Percentiles rank a stretch among this genome's conserved stretches.
These are phyloP conservation scores for Leishmania braziliensis DNA, from an alignment of 208 protist genomes.

Conservation along the genomic window DNA sequence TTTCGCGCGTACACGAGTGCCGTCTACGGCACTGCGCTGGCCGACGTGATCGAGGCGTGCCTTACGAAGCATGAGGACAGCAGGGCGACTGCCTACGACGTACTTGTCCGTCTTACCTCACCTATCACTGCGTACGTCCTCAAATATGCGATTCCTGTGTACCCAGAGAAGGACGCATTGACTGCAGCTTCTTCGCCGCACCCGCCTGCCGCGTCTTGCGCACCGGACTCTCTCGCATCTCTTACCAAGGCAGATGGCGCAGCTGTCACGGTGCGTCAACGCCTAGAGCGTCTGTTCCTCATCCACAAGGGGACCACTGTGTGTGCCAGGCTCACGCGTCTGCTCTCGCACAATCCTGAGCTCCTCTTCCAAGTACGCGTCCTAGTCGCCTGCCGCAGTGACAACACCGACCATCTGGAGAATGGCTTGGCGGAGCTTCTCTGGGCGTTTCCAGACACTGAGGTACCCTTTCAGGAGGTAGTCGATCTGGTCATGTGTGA, in stretches of 20 bases:
- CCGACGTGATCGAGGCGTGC: slow-evolving; percentile 48
- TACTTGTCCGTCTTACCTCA: slow-evolving; percentile 49
- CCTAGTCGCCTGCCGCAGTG: slow-evolving; percentile 23
- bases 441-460: slow-evolving; percentile 12
- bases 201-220: slow-evolving; percentile 7
- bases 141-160: slow-evolving; percentile 48
- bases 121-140: slow-evolving; percentile 42
- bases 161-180: slow-evolving; percentile 17
- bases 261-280: slow-evolving; percentile 12
- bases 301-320: slow-evolving; percentile 1
- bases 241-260: background rate
- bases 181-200: slow-evolving; percentile 8
- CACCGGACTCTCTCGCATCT: background rate
- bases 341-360: slow-evolving; percentile 11
- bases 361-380: slow-evolving; percentile 28
- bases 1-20: slow-evolving; percentile 27
- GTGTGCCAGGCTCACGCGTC: slow-evolving; percentile 7
- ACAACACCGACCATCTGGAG: slow-evolving; percentile 6
- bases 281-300: slow-evolving; percentile 18
- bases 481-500: slow-evolving; percentile 8
- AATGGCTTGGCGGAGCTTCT: slow-evolving; percentile 9
- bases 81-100: slow-evolving; percentile 58
- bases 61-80: slow-evolving; percentile 59
- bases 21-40: slow-evolving; percentile 45
- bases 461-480: slow-evolving; percentile 10